Evolutionary conservation across 2,329 filamentous ascomycete species (phyloP), one percentile per base, ranked within the genome.

Genomic region (Cladosporium sphaerospermum): DNA sequence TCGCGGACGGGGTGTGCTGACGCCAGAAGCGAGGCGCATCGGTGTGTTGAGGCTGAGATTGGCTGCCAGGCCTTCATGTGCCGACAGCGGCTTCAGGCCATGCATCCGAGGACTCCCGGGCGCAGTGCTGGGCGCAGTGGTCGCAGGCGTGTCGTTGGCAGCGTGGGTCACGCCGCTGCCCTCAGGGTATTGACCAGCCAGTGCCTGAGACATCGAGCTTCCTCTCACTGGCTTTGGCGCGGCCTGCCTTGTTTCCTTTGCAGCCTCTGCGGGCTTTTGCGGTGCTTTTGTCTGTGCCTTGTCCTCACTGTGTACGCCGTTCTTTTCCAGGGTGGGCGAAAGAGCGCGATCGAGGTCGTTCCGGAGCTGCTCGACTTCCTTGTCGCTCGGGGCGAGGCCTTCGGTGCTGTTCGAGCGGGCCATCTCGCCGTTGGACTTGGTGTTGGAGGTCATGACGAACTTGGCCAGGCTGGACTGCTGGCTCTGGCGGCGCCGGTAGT

Each of bases 1-100:
- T 70, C 95, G 89, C 45, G 89, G 80, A 59, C 87, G 80, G 28
- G 91, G 90, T 5, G 91, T 95, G 47, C 78, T 79, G 9, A 47
- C 37, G 54, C 86, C 86, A 9, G 89, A 93, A 63, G 85, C 88
- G 65, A 87, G 85, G 65, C 86, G 76, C 56, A 84, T 70, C 1
- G 86, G 83, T 46, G 80, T 81, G 62, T 86, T 89, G 62, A 67
- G 59, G 49, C 33, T 58, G 54, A 60, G 42, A 59, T 60, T 54
- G 54, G 56, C 64, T 57, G 59, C 44, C 42, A 44, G 45, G 28
- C 42, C 51, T 52, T 45, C 50, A 39, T 23, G 54, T 47, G 45
- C 42, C 41, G 41, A 50, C 48, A 44, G 49, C 18, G 40, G 40
- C 53, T 31, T 32, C 33, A 47, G 42, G 53, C 52, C 46, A 46